Evolutionary conservation across 192 early-diverging fungal species (phyloP), one percentile per base, ranked within the genome.

Genomic region (Backusella parvicylindrica): DNA sequence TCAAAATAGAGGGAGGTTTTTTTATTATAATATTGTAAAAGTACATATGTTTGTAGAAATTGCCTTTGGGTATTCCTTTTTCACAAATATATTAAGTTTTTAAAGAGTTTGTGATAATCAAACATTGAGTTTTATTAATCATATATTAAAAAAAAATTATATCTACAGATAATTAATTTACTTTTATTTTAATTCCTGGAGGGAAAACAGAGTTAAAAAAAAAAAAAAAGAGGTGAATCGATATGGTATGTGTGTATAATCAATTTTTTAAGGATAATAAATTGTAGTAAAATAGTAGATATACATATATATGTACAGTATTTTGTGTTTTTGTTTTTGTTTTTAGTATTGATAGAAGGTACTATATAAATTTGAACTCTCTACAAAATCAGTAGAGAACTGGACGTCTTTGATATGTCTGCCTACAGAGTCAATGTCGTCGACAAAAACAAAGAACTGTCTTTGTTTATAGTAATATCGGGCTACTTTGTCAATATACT

Each of bases 391-490:
- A 32, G 37, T 47, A 70, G 37, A 40, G 40, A 26, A 70, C 5
- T 18, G 38, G 18, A 28, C 9, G 6, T 47, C 40, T 13, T 26
- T 21, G 6, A 28, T 15, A n/a, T 23, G 12, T 28, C 0, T 60
- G 23, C 9, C 9, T 2, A 70, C 68, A 31, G 68, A 70, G 1
- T 23, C 38, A 18, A 70, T n/a, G 28, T 70, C 68, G 7, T 70
- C 68, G 5, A 70, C 28, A 70, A 28, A 70, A 4, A 70, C 40
- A 70, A 70, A 70, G 15, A 40, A 70, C 15, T 47, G 68, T 7
- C 37, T 9, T 9, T 40, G 9, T 0, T 70, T 28, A 15, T 70
- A 70, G 2, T 47, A 40, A 28, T 70, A 28, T 5, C 40, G 23
- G 16, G 41, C 68, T 3, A 70, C 13, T 31, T 41, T 41, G 6